These are phyloP conservation scores for Brasilioporus rufonigricans DNA, from an alignment of 768 basidiomycete genomes.

Conservation along the genomic window DNA sequence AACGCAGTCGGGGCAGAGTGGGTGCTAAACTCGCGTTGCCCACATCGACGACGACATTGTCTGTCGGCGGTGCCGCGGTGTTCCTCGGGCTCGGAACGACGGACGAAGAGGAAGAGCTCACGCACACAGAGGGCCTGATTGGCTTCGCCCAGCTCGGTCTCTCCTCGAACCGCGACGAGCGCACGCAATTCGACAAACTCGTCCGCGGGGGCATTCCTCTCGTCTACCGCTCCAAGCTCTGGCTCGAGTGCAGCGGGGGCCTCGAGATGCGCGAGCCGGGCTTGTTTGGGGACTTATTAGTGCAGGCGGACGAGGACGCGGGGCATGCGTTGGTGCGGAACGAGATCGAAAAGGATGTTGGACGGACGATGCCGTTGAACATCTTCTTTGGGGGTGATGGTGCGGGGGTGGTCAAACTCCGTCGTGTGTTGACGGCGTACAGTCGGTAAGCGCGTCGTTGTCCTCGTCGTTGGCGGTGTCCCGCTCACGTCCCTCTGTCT, in stretches of 20 bases:
- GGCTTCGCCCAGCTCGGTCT: slow-evolving; percentile 88
- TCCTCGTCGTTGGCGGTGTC: not conserved
- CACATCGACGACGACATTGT: slow-evolving; percentile 16
- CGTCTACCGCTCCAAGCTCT: slow-evolving; percentile 81
- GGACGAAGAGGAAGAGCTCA: slow-evolving; percentile 68
- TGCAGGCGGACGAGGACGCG: slow-evolving; percentile 41
- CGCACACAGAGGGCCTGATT: slow-evolving; percentile 81
- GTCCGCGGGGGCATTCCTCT: slow-evolving; percentile 88
- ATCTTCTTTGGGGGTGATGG: slow-evolving; percentile 98
- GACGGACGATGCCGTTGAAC: slow-evolving; percentile 89
- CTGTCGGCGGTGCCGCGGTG: slow-evolving; percentile 52
- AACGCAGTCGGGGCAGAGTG: slow-evolving; percentile 50
- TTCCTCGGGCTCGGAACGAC: slow-evolving; percentile 66
- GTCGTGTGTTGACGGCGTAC: slow-evolving; percentile 88
- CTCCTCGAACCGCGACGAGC: slow-evolving; percentile 66
- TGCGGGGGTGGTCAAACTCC: slow-evolving; percentile 86
- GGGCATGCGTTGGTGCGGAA: slow-evolving; percentile 48
- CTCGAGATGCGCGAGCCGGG: slow-evolving; percentile 92
- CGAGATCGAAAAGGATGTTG: slow-evolving; percentile 97
- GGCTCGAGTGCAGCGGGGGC: slow-evolving; percentile 92
- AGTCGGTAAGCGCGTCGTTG: slow-evolving; percentile 63
- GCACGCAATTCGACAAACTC: slow-evolving; percentile 74
- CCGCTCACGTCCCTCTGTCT: not conserved
- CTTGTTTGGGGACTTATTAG: slow-evolving; percentile 81
- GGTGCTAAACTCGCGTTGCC: slow-evolving; percentile 22